Percentiles rank a stretch among this genome's conserved stretches.
Evolutionary conservation across 108 stramenopile species (phyloP).

Genomic region (Nitzschia inconspicua): DNA sequence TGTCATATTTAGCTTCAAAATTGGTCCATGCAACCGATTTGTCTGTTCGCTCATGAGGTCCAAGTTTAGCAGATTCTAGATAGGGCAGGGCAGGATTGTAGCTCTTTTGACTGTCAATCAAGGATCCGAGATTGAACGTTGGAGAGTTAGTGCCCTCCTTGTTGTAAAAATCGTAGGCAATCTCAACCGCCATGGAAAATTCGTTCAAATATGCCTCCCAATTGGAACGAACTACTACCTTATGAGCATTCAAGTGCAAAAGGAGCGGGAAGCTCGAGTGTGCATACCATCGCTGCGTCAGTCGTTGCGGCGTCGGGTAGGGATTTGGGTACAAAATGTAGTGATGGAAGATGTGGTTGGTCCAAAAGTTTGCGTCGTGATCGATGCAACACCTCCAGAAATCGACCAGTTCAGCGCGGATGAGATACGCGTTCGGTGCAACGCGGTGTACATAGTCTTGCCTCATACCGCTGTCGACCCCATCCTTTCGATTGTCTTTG

Average conservation of each 20-base stretch:
- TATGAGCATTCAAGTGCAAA: conserved; percentile 21
- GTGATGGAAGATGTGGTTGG: conserved; percentile 41
- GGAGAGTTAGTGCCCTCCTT: not conserved
- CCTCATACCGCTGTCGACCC: not conserved
- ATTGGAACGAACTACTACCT: conserved; percentile 70
- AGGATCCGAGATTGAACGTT: too few species aligned
- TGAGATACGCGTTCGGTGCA: conserved; percentile 35
- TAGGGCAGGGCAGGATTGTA: conserved; percentile 23
- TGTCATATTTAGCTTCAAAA: conserved; percentile 13
- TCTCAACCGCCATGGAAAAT: conserved; percentile 39
- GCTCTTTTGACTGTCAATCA: not conserved
- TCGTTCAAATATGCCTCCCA: conserved; percentile 78
- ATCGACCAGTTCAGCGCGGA: conserved; percentile 87
- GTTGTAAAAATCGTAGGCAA: conserved; percentile 3
- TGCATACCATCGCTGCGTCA: conserved; percentile 79
- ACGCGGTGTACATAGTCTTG: conserved; percentile 1
- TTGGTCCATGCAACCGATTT: conserved; percentile 10
- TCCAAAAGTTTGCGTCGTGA: not conserved
- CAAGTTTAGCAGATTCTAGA: conserved; percentile 11
- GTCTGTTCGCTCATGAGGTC: conserved; percentile 12
- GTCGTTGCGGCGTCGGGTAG: conserved; percentile 79
- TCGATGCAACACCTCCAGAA: conserved; percentile 69
- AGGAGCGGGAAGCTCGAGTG: conserved; percentile 86
- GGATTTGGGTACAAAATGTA: conserved; percentile 92
- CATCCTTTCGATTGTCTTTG: not conserved